Conservation (phyloP, 208 protist genomes). For the Herpetomonas samuelpessoai region DNA sequence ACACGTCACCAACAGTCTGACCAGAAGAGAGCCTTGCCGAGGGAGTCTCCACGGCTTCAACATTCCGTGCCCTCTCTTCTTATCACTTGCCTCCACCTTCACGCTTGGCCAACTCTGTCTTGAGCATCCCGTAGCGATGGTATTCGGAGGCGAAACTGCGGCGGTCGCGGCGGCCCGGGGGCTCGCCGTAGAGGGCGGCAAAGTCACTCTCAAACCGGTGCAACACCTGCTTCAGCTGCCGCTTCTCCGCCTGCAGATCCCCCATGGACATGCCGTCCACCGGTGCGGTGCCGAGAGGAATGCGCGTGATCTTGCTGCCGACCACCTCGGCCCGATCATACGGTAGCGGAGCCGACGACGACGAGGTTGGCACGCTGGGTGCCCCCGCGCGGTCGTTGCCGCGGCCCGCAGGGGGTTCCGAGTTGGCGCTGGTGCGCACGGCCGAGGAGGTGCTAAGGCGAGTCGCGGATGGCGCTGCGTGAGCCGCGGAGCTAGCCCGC, state of each 20-base stretch:
- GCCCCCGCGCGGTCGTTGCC: no score
- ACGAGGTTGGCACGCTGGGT: no score
- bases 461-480: not conserved
- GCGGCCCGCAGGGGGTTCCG: not conserved
- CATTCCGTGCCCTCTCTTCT: not conserved
- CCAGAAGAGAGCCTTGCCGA: no score
- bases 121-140: slow-evolving; percentile 75
- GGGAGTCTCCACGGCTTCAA: no score
- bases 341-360: slow-evolving; percentile 1
- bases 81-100: slow-evolving; percentile 1
- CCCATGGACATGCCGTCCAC: slow-evolving; percentile 48
- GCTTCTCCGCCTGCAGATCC: slow-evolving; percentile 65
- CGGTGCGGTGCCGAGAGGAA: slow-evolving; percentile 40
- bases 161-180: slow-evolving; percentile 57
- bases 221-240: slow-evolving; percentile 71
- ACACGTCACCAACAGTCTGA: no score
- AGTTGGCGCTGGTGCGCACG: not conserved
- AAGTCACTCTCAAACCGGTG: slow-evolving; percentile 82
- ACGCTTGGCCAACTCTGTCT: slow-evolving; percentile 63
- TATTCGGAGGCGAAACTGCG: slow-evolving; percentile 58
- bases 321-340: not conserved
- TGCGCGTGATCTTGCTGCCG: slow-evolving; percentile 14
- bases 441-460: not conserved
- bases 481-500: not conserved
- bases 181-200: slow-evolving; percentile 45